Base-by-base conservation (phyloP, 306 rosid genomes). In the Castanea crenata region DNA sequence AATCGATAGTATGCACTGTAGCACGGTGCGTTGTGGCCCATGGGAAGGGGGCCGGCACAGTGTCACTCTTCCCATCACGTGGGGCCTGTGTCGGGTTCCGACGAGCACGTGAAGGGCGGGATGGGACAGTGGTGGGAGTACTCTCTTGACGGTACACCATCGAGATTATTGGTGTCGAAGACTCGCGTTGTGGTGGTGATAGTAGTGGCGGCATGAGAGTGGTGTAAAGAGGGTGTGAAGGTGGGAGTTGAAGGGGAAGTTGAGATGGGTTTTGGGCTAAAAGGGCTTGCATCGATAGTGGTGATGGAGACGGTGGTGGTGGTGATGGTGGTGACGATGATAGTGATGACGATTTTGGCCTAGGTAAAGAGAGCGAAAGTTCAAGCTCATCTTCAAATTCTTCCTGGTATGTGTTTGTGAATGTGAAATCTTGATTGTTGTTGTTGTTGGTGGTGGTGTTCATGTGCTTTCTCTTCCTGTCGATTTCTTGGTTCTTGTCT, bases 21-120 rank as follows among this genome's bases (percentile, higher is more conserved):
- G 92, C 91, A 1, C 88, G 81, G 0, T 6, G 71, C 3, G 78
- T 15, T 0, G 92, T 83, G 1, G 96, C 96, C 98, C 97, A 93
- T 0, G 76, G 84, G 8, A 79, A 93, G 0, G 89, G 91, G 0
- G 80, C 16, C 0, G 82, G 70, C 16, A 91, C 34, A 0, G 23
- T 78, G 4, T 41, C 55, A 0, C 55, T 56, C 63, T 44, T 80
- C 3, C 73, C 75, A 0, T 34, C 55, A 0, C 63, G 31, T 2
- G 71, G 70, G 4, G 14, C 38, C 1, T 29, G 83, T 1, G 64
- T 19, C 0, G 77, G 31, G 46, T 55, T 56, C 0, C 88, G 80
- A 0, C 75, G 86, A 0, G 9, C 5, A 7, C 80, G 86, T 1
- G 9, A 5, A 0, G 74, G 29, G 6, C 71, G 82, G 2, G 61